Conservation (phyloP, 768 basidiomycete species). For the Boletus insuetus region DNA sequence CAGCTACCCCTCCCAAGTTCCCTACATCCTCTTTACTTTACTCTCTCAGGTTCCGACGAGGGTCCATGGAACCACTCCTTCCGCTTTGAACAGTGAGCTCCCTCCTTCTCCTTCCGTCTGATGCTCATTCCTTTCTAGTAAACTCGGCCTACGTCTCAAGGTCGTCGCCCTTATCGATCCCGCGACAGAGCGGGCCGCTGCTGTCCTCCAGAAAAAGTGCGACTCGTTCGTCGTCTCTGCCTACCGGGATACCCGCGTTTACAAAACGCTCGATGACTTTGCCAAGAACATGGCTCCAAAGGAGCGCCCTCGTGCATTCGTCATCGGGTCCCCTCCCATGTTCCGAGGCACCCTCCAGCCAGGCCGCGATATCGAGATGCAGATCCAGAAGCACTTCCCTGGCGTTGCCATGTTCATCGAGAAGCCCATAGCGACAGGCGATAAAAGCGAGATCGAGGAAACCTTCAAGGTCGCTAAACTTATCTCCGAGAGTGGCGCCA, state of each 20-base stretch:
- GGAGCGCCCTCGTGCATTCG: constrained; percentile 74
- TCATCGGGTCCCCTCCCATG: constrained; percentile 92
- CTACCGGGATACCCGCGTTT: constrained; percentile 85
- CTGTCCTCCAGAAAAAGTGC: constrained; percentile 85
- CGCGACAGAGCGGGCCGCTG: constrained; percentile 71
- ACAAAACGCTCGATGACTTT: constrained; percentile 84
- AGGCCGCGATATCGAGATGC: constrained; percentile 83
- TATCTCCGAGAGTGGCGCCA: constrained; percentile 65
- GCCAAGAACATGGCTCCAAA: constrained; percentile 61
- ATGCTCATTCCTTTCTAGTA: constrained; percentile 44
- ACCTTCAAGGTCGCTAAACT: constrained; percentile 68
- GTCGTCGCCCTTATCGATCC: constrained; percentile 95
- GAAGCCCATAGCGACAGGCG: constrained; percentile 88
- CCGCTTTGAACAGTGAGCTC: constrained; percentile 79
- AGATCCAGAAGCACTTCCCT: constrained; percentile 85
- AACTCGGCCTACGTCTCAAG: constrained; percentile 94
- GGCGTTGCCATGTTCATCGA: constrained; percentile 88
- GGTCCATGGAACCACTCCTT: constrained; percentile 94
- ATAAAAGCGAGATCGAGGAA: constrained; percentile 61
- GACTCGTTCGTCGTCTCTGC: constrained; percentile 92
- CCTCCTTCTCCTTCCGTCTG: not conserved
- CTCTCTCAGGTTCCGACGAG: constrained; percentile 67
- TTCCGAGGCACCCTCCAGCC: constrained; percentile 77
- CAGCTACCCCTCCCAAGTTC: constrained; percentile 10
- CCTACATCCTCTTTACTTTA: constrained; percentile 5